These are phyloP conservation scores for Macrotyloma uniflorum DNA, from an alignment of 306 rosid genomes.

Conservation along the genomic window DNA sequence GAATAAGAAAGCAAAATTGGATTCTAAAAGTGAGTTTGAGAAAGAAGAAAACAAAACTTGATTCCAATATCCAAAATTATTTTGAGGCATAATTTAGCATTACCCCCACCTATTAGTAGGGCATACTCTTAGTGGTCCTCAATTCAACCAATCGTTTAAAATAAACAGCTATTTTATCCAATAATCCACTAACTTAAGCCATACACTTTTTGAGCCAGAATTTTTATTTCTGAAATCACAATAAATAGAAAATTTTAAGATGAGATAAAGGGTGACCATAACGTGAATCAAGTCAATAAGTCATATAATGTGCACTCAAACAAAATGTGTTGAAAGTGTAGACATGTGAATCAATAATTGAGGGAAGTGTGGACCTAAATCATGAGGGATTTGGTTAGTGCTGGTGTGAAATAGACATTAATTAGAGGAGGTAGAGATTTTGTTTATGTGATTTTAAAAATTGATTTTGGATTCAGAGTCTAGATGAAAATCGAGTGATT, in stretches of 20 bases:
- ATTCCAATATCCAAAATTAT: conserved; percentile 33
- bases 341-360: conserved; percentile 22
- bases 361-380: background rate
- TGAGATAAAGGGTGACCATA: background rate
- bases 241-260: background rate
- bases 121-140: background rate
- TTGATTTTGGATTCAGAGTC: no score
- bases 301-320: conserved; percentile 3
- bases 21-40: conserved; percentile 36
- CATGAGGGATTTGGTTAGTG: no score
- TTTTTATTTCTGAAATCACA: no score
- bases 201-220: background rate
- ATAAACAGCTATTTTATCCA: background rate
- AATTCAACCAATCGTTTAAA: background rate
- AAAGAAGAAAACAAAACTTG: background rate
- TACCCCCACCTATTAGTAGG: background rate
- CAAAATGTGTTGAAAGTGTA: background rate
- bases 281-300: background rate
- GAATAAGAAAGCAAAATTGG: background rate
- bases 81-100: background rate
- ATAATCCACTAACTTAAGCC: background rate
- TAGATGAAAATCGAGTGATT: no score
- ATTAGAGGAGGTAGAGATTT: no score
- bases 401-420: no score
- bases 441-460: no score